A percentile compares a stretch with the other conserved stretches of the same genome.
These are phyloP conservation scores for Amoeboradix gromovi DNA, from an alignment of 371 early-diverging fungal species.

Conservation along the genomic window DNA sequence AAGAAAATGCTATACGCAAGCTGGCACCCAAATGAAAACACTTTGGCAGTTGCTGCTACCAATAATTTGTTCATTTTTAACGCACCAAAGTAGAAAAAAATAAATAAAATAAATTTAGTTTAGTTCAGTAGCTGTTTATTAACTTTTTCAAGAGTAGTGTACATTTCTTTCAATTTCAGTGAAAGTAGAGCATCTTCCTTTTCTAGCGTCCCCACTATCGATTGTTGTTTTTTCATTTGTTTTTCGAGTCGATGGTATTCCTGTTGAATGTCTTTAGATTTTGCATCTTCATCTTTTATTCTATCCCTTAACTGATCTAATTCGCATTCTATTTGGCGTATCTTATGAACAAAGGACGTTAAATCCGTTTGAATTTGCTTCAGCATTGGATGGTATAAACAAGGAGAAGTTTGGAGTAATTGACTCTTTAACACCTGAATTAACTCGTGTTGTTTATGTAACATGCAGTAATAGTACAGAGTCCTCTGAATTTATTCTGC, in stretches of 20 bases:
- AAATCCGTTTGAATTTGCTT: not conserved
- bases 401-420: too few species aligned
- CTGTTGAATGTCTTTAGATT: not conserved
- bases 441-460: too few species aligned
- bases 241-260: not conserved
- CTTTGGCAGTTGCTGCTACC: conserved; percentile 3
- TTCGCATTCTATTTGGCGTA: not conserved
- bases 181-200: not conserved
- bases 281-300: not conserved
- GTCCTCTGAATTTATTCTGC: too few species aligned
- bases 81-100: not conserved
- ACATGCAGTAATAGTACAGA: too few species aligned
- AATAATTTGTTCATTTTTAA: conserved; percentile 4
- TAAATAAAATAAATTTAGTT: not conserved
- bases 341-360: not conserved
- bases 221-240: not conserved
- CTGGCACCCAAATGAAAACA: conserved; percentile 49
- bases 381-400: not conserved
- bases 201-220: not conserved
- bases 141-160: not conserved
- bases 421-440: too few species aligned
- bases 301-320: not conserved
- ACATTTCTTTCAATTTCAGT: not conserved
- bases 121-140: not conserved
- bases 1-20: conserved; percentile 88